Evolutionary conservation across 1,284 basidiomycete genomes (phyloP), one percentile per base, ranked within the genome.

Genomic region (Apiotrichum sp.): DNA sequence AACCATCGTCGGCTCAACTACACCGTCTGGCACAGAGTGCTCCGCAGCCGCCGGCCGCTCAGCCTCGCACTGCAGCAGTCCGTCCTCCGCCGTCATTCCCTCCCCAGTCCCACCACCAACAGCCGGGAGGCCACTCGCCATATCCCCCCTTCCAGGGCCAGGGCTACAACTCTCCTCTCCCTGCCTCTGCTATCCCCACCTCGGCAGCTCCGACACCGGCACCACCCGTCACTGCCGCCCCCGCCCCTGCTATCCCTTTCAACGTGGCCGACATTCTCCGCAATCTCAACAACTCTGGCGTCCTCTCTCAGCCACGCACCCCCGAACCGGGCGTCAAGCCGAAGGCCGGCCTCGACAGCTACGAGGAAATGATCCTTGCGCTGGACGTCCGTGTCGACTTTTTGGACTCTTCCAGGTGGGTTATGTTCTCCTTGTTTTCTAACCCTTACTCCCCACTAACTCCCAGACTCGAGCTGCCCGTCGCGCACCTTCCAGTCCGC

Each of bases 331-430:
- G 70, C 9, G 22, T 22, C 22, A 11, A 52, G 52, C 49, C 58
- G 3, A 57, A 78, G 62, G 69, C 79, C 34, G 80, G 76, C 39
- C 73, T 81, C 58, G 84, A 85, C 40, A 79, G 80, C 16, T 93
- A 96, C 72, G 82, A 88, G 62, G 81, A 83, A 56, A 78, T 81
- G 34, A 82, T 97, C 10, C 77, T 96, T 14, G 77, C 80, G 4
- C 80, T 88, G 59, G 80, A 83, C 54, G 79, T 93, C 53, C 82
- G 81, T 55, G 78, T 95, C 41, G 84, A 83, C 0, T 84, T 81
- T 47, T 72, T 83, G 14, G 89, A 90, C 65, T 83, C 95, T 43
- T 80, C 82, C 50, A 86, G 81, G 86, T 92, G 78, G 57, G 82
- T 71, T 5, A 8, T 34, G 36, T 33, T 65, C 8, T 11, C 7